Evolutionary conservation across 202 grass and related monocot genomes (phyloP).

Genomic region (Sporobolus alterniflorus): DNA sequence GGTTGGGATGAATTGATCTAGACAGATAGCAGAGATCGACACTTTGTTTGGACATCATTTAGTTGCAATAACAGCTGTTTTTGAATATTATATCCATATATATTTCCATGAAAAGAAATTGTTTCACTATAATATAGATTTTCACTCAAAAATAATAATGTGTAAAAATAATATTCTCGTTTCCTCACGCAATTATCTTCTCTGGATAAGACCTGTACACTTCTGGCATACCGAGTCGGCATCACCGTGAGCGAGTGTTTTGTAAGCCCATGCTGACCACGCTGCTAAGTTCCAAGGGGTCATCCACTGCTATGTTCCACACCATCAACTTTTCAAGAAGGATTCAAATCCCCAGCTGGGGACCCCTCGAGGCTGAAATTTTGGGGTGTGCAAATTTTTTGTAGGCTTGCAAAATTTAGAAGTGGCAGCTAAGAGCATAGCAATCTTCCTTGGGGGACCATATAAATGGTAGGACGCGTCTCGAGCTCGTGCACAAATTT

Average conservation of each 20-base stretch:
- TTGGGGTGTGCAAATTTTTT: not conserved
- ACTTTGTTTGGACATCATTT: too few relatives aligned
- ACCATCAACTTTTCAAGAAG: slow-evolving; percentile 26
- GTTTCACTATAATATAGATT: too few relatives aligned
- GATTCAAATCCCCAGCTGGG: slow-evolving; percentile 15
- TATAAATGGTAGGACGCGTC: not conserved
- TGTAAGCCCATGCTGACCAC: slow-evolving; percentile 45
- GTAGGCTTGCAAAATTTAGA: not conserved
- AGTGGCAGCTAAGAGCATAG: not conserved
- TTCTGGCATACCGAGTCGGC: slow-evolving; percentile 24
- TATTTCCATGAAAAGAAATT: too few relatives aligned
- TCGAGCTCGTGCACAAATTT: not conserved
- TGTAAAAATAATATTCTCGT: not conserved
- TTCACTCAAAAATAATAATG: not conserved
- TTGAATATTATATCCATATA: too few relatives aligned
- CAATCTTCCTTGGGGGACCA: slow-evolving; percentile 11
- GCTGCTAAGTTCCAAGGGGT: slow-evolving; percentile 35
- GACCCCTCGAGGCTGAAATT: not conserved
- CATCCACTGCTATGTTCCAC: slow-evolving; percentile 44
- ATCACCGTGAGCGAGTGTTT: slow-evolving; percentile 24
- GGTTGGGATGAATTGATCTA: too few relatives aligned
- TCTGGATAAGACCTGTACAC: slow-evolving; percentile 30
- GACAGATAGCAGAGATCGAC: too few relatives aligned
- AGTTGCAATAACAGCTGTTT: too few relatives aligned
- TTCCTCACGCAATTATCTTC: not conserved